A percentile compares a stretch with the other conserved stretches of the same genome.
Conservation (phyloP, 768 basidiomycete genomes). For the Suillus paluster region DNA sequence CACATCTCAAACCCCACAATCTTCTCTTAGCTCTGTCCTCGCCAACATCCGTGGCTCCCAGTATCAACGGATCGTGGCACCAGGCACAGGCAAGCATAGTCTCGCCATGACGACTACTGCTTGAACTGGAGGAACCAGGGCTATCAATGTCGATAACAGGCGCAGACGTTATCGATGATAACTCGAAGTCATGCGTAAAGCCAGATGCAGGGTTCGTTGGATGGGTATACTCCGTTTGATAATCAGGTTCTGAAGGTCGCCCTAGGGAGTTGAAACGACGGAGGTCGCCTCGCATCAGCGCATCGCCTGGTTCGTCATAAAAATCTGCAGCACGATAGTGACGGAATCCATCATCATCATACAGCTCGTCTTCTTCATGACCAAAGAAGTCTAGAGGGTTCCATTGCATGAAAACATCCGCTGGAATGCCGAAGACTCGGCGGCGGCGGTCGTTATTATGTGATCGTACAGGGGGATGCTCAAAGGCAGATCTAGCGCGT, state of each 20-base stretch:
- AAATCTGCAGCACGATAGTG: conserved; percentile 14
- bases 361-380: conserved; percentile 17
- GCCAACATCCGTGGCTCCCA: conserved; percentile 52
- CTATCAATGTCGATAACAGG: conserved; percentile 50
- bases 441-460: conserved; percentile 10
- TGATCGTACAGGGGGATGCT: conserved; percentile 15
- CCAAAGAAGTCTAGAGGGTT: conserved; percentile 27
- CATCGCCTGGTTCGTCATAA: neutral
- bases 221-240: conserved; percentile 68
- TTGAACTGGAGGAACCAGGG: conserved; percentile 25
- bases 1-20: conserved; percentile 77
- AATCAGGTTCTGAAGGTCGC: conserved; percentile 42
- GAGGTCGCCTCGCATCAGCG: conserved; percentile 5
- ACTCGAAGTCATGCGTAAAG: conserved; percentile 70
- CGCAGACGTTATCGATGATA: conserved; percentile 31
- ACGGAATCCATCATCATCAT: conserved; percentile 23
- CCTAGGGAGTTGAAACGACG: neutral
- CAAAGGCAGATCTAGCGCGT: conserved; percentile 29
- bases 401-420: conserved; percentile 35
- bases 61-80: conserved; percentile 67
- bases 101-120: conserved; percentile 33
- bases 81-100: conserved; percentile 65
- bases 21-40: conserved; percentile 50
- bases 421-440: conserved; percentile 27
- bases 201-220: conserved; percentile 58